Conservation (phyloP, 306 rosid genomes). For the Pterocarpus macrocarpus region DNA sequence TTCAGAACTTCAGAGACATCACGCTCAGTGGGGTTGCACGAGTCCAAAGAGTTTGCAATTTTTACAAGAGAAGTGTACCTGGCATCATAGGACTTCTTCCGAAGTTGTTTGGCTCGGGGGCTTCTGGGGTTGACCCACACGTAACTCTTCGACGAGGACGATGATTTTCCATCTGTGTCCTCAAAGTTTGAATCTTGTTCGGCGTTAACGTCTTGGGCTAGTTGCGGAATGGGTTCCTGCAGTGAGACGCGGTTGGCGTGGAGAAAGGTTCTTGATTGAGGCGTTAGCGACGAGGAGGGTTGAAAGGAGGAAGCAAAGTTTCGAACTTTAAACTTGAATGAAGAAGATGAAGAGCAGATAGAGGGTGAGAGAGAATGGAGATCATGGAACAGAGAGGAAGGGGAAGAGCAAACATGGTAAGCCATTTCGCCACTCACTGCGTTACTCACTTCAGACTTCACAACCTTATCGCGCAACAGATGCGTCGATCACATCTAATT, state of each 20-base stretch:
- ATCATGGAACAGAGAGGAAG: slow-evolving; percentile 71
- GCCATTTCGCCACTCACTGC: slow-evolving; percentile 60
- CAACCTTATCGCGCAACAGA: slow-evolving; percentile 36
- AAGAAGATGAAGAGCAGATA: slow-evolving; percentile 49
- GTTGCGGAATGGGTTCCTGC: slow-evolving; percentile 56
- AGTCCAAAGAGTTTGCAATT: slow-evolving; percentile 68
- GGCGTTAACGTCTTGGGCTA: slow-evolving; percentile 30
- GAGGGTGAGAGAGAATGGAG: slow-evolving; percentile 37
- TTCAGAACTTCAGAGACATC: slow-evolving; percentile 62
- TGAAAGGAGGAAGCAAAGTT: slow-evolving; percentile 44
- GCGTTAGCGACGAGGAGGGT: slow-evolving; percentile 33
- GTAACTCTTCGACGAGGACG: slow-evolving; percentile 59
- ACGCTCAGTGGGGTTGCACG: slow-evolving; percentile 55
- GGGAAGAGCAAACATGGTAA: slow-evolving; percentile 68
- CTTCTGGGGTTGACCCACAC: slow-evolving; percentile 93
- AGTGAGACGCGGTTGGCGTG: slow-evolving; percentile 59
- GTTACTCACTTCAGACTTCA: not conserved
- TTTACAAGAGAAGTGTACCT: slow-evolving; percentile 73
- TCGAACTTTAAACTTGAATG: slow-evolving; percentile 41
- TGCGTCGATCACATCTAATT: not conserved
- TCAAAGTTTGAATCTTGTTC: slow-evolving; percentile 26
- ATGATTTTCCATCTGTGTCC: slow-evolving; percentile 53
- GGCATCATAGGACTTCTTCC: slow-evolving; percentile 67
- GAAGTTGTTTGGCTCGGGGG: slow-evolving; percentile 80
- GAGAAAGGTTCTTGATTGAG: slow-evolving; percentile 54